Base-by-base conservation (phyloP, 768 basidiomycete genomes). In the Calocybe indica region DNA sequence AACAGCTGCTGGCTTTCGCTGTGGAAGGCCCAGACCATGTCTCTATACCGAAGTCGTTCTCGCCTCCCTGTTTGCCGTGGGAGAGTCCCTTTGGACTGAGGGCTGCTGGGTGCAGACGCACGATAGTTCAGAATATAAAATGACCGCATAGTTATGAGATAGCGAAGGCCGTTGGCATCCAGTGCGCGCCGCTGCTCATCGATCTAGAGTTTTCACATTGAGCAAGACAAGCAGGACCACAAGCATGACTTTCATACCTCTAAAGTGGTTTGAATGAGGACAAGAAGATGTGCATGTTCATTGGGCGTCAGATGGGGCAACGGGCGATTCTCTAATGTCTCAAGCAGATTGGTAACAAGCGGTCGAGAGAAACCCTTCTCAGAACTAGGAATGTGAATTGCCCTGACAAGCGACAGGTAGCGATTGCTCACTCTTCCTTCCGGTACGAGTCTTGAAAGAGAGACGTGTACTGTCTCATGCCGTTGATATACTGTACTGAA, bases 11-110 rank as follows among this genome's bases (percentile, higher is more conserved):
- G 93, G 58, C 84, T 90, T 64, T 96, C 92, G 59, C 93, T 96
- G 56, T 96, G 88, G 61, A 87, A 94, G 0, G 94, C 95, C 94
- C 95, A 99, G 28, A 97, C 75, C 71, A 97, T 91, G 63, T 99
- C 95, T 32, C 96, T 82, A 64, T 88, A 93, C 14, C 90, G 81
- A 40, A 95, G 73, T n/a, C 91, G 78, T 58, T 85, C 82, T 56
- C 90, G 71, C 55, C 79, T 74, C 29, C 76, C 81, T 36, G 78
- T 75, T 52, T 67, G 68, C 33, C 69, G 67, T n/a, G 70, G 70
- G 10, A 70, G 60, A 1, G 62, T 53, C 32, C 63, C 71, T 2
- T 63, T 69, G 6, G 76, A 75, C 15, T 63, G 60, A 33, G 78
- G 76, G 39, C 75, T 74, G 40, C 67, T 72, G 1, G 73, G 70